Evolutionary conservation across 176 grass and related monocot species (phyloP).

Genomic region (Oropetium thomaeum): DNA sequence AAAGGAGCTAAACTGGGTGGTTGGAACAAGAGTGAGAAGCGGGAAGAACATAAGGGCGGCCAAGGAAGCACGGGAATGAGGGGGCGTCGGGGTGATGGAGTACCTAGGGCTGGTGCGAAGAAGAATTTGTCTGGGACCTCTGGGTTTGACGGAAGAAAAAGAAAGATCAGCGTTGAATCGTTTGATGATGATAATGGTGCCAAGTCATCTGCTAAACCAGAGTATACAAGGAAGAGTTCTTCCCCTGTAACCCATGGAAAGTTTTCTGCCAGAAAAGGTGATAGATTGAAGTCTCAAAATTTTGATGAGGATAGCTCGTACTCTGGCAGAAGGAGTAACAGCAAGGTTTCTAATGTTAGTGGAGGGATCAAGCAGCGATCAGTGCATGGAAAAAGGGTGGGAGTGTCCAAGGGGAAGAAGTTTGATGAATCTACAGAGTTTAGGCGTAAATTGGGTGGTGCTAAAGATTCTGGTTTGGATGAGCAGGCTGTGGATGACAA

Average conservation of each 20-base stretch:
- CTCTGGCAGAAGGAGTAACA: slow-evolving; percentile 25
- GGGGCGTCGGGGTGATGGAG: not conserved
- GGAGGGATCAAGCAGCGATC: slow-evolving; percentile 17
- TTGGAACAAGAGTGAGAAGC: slow-evolving; percentile 15
- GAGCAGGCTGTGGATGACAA: slow-evolving; percentile 39
- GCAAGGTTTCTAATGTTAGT: slow-evolving; percentile 12
- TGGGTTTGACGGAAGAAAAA: slow-evolving; percentile 31
- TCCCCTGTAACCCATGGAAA: slow-evolving; percentile 19
- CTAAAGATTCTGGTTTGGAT: slow-evolving; percentile 18
- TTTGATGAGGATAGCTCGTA: slow-evolving; percentile 17
- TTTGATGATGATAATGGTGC: not conserved
- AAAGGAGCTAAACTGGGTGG: slow-evolving; percentile 9
- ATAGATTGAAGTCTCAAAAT: slow-evolving; percentile 7
- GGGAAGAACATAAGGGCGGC: slow-evolving; percentile 16
- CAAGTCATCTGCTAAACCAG: slow-evolving; percentile 8
- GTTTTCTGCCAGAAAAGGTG: slow-evolving; percentile 19
- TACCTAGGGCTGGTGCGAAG: not conserved
- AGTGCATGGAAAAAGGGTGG: not conserved
- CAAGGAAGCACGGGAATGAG: not conserved
- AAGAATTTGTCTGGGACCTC: not conserved
- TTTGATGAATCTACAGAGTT: slow-evolving; percentile 28
- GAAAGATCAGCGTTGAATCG: slow-evolving; percentile 8
- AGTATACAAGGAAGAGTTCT: slow-evolving; percentile 11
- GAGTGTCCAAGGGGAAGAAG: slow-evolving; percentile 25
- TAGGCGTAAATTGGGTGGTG: not conserved